Base-by-base conservation (phyloP, 2,329 filamentous ascomycete species). In the Monilinia laxa region DNA sequence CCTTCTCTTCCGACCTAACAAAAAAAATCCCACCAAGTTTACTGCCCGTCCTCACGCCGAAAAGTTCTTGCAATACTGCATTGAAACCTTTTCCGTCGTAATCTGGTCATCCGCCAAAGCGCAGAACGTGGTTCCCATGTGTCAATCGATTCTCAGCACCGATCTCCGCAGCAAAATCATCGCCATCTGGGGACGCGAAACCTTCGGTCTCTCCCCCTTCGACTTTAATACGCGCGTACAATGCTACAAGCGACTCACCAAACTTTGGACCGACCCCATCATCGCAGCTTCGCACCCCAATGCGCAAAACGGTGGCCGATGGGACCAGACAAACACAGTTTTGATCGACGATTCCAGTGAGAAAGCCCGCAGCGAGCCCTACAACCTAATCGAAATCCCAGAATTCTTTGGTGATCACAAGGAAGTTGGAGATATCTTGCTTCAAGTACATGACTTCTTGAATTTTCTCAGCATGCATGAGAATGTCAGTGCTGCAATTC, bases 31-130 rank as follows among this genome's bases (percentile, higher is more conserved):
- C 4, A 83, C 81, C 12, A 76, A 77, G 53, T 91, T 93, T 75
- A 79, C 87, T 54, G 79, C 83, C 70, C 89, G 95, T 0, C 91
- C 91, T 0, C 83, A 88, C 70, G 84, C 95, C 1, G 73, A 80
- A 3, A 71, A 79, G 0, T 97, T 99, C 77, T 79, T 98, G 4
- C 75, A 83, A 38, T 92, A 93, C 76, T 85, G 93, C 71, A 83
- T 96, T 71, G 79, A 84, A 16, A 87, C 88, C 67, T 94, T 96
- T 80, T 81, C 82, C 63, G 89, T 97, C 40, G 92, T 93, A 79
- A 86, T 98, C 67, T 99, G 94, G 93, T 96, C 94, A 1, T 96
- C 92, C 9, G 93, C 94, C 0, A 85, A 83, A 25, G 88, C 88
- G 0, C 78, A 84, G 1, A 97, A 95, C 70, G 92, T 97, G 18